Evolutionary conservation across 306 rosid species (phyloP).

Genomic region (Prunus persica): DNA sequence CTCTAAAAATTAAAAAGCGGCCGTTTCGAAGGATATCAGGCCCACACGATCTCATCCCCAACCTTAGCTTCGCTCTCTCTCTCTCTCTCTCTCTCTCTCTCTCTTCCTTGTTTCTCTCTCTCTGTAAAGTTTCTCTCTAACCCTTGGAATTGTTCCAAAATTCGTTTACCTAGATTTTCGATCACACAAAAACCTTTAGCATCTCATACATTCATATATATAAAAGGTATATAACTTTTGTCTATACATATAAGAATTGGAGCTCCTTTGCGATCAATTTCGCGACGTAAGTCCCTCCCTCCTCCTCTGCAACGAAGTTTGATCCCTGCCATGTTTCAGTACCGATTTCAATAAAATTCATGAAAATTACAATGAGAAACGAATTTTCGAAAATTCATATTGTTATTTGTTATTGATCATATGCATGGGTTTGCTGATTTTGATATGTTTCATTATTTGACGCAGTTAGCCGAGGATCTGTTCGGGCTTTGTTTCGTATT

Average conservation of each 20-base stretch:
- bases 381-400: neutral
- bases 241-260: neutral
- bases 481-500: neutral
- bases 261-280: slow-evolving; percentile 3
- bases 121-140: neutral
- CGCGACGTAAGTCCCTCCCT: slow-evolving; percentile 8
- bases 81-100: slow-evolving; percentile 2
- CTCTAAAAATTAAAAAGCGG: slow-evolving; percentile 7
- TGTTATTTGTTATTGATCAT: neutral
- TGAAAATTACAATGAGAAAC: neutral
- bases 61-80: neutral
- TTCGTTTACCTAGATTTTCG: neutral
- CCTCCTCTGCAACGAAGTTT: neutral
- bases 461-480: slow-evolving; percentile 12
- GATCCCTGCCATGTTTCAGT: neutral
- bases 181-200: neutral
- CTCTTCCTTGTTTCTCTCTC: neutral
- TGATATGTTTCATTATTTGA: neutral
- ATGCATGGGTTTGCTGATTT: neutral
- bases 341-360: slow-evolving; percentile 1
- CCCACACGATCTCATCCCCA: slow-evolving; percentile 42
- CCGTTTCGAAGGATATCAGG: slow-evolving; percentile 29
- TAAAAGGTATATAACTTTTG: neutral
- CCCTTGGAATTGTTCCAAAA: slow-evolving; percentile 7
- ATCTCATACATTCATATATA: neutral